Conservation (phyloP, 164 flowering plant species). For the Amborella trichopoda region DNA sequence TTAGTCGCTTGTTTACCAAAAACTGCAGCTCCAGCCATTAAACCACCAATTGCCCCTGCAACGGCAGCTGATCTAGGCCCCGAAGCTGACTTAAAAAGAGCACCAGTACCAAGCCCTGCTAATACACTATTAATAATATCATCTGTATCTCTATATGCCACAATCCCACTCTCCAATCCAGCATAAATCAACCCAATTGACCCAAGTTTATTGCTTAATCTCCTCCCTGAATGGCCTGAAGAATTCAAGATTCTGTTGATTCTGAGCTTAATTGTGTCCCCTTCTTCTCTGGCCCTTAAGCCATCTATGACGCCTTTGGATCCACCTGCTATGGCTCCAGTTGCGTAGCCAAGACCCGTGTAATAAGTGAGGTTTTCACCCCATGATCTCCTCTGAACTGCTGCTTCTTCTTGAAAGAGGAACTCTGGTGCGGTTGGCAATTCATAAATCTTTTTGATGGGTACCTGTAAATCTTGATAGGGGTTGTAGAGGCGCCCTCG, state of each 20-base stretch:
- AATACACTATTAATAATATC: slow-evolving; percentile 48
- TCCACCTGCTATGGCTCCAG: slow-evolving; percentile 54
- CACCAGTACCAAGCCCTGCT: slow-evolving; percentile 61
- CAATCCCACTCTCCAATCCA: slow-evolving; percentile 56
- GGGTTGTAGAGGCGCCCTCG: slow-evolving; percentile 60
- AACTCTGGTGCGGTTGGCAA: slow-evolving; percentile 81
- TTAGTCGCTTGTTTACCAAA: slow-evolving; percentile 44
- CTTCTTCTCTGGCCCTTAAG: slow-evolving; percentile 39
- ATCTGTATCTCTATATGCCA: slow-evolving; percentile 30
- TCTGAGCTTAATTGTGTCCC: slow-evolving; percentile 62
- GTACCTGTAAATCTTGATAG: slow-evolving; percentile 51
- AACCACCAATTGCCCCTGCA: slow-evolving; percentile 51
- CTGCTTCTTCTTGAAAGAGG: slow-evolving; percentile 74
- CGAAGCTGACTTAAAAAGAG: slow-evolving; percentile 42
- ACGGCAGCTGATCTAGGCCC: slow-evolving; percentile 61
- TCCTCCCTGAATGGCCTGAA: slow-evolving; percentile 59
- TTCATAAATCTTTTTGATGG: slow-evolving; percentile 41
- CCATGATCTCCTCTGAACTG: slow-evolving; percentile 70
- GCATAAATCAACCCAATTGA: slow-evolving; percentile 65
- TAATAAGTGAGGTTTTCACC: slow-evolving; percentile 84
- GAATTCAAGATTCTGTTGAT: slow-evolving; percentile 62
- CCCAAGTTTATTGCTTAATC: slow-evolving; percentile 57
- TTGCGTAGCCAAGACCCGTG: slow-evolving; percentile 70
- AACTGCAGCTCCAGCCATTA: slow-evolving; percentile 34
- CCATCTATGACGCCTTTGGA: slow-evolving; percentile 44